Percentiles rank a stretch among this genome's conserved stretches.
Conservation (phyloP, 2,329 filamentous ascomycete species). For the Zasmidium citrigriseum region DNA sequence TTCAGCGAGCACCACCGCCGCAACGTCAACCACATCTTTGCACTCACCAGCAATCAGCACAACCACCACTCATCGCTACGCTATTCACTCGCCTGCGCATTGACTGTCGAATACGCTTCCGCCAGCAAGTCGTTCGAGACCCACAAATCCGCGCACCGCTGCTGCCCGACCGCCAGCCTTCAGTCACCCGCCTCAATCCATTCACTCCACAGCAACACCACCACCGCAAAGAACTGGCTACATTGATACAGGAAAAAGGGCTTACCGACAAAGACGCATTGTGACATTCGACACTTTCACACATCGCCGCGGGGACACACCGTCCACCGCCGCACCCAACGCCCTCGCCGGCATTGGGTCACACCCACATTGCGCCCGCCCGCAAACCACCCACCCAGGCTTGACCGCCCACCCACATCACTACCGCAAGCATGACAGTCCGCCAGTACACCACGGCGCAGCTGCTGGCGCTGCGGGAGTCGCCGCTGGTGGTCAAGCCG, state of each 20-base stretch:
- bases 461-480: slow-evolving; percentile 74
- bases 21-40: too few species aligned
- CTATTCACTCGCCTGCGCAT: not conserved
- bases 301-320: not conserved
- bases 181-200: not conserved
- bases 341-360: not conserved
- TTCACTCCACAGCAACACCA: not conserved
- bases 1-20: not conserved
- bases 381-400: not conserved
- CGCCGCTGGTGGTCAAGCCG: slow-evolving; percentile 81
- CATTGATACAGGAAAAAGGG: not conserved
- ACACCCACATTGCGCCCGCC: slow-evolving; percentile 4
- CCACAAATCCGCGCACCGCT: not conserved
- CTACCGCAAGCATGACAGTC: slow-evolving; percentile 29
- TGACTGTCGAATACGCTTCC: not conserved
- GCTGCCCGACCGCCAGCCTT: not conserved
- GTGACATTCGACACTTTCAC: not conserved
- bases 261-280: not conserved
- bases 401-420: slow-evolving; percentile 2
- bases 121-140: not conserved
- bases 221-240: not conserved
- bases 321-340: not conserved
- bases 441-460: slow-evolving; percentile 74
- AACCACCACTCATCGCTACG: not conserved
- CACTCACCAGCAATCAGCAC: not conserved